Percentiles rank a stretch among this genome's conserved stretches.
Conservation (phyloP, 2,329 filamentous ascomycete genomes). For the Teratosphaeria viscida region DNA sequence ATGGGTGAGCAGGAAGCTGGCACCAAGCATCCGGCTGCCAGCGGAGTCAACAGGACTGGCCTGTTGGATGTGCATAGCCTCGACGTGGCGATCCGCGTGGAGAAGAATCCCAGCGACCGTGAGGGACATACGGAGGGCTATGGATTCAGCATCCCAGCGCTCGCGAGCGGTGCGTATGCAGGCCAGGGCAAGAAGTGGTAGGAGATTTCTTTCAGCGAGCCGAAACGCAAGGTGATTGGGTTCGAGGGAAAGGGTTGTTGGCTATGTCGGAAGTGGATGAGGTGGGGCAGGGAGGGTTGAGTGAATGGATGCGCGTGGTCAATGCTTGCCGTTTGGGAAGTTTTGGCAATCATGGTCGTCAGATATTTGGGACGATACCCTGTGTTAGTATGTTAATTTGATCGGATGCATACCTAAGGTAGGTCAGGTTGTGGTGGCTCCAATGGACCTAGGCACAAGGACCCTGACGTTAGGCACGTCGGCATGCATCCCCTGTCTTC, state of each 20-base stretch:
- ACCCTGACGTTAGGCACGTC: too few relatives aligned
- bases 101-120: conserved; percentile 34
- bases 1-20: conserved; percentile 69
- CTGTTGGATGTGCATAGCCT: conserved; percentile 35
- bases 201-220: conserved; percentile 3
- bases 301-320: background rate
- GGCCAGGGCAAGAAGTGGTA: conserved; percentile 20
- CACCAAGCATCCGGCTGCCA: conserved; percentile 63
- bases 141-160: conserved; percentile 38
- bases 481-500: too few relatives aligned
- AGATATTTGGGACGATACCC: background rate
- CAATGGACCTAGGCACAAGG: too few relatives aligned
- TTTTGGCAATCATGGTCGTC: background rate
- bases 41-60: conserved; percentile 31
- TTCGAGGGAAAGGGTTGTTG: background rate
- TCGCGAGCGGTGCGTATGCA: conserved; percentile 22
- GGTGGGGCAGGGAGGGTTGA: background rate
- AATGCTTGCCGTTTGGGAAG: background rate
- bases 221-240: background rate
- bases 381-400: background rate
- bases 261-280: background rate
- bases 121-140: conserved; percentile 40
- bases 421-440: background rate
- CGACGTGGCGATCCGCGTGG: conserved; percentile 39
- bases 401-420: background rate